Base-by-base conservation (phyloP, 2,329 filamentous ascomycete genomes). In the Venturia nashicola region DNA sequence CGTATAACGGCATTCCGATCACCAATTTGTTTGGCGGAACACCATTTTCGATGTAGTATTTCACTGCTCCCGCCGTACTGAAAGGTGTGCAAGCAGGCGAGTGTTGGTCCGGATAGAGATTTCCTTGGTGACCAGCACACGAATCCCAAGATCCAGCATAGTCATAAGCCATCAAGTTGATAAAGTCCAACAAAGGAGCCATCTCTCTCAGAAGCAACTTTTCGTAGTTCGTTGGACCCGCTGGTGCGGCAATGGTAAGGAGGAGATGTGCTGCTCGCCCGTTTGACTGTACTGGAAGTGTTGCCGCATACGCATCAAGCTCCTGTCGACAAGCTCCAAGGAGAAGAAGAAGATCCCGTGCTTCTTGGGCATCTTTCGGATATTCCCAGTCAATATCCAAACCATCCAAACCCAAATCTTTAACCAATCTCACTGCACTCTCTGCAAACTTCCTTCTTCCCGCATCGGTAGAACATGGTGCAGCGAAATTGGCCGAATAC, bases 1-100 rank as follows among this genome's bases (percentile, higher is more conserved):
- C 93, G 72, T 97, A 97, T 12, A 97, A 78, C 2, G 93, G 92
- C 88, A 97, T 93, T 2, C 93, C 93, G 14, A 97, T 75, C 3
- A 96, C 89, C 63, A 97, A 84, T 76, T 96, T 97, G 66, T 79
- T 72, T 0, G 85, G 72, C 0, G 81, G 71, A 0, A 97, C 85
- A 7, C 78, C 78, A 4, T 81, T 80, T 1, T 76, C 72, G n/a
- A 82, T 78, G 76, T 97, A 97, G 68, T 85, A 81, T 14, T 85
- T 77, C 6, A 97, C 77, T 0, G 92, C 91, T 1, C 81, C 78
- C 4, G 83, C 78, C 2, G 88, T 90, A 75, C 83, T 90, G 77
- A 92, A 96, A 0, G 91, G 91, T 0, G 93, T 97, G 61, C 80
- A 79, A 0, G 74, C 68, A 0, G 89, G 83, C 70, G 85, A 83